Conservation (phyloP, 768 basidiomycete genomes). For the Suillus lakei region DNA sequence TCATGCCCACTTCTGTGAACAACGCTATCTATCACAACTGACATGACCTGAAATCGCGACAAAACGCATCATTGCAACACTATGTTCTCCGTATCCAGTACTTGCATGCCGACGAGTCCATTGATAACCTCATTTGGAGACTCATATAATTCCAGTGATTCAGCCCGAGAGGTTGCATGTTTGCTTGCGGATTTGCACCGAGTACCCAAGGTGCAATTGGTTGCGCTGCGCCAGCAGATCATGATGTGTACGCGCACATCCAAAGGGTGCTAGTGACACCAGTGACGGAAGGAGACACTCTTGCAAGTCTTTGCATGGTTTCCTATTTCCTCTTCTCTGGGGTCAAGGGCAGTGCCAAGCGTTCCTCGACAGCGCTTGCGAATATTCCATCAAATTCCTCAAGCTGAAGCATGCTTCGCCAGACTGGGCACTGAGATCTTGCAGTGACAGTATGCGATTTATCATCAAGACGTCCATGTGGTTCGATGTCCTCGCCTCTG, state of each 20-base stretch:
- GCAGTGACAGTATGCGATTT: conserved; percentile 60
- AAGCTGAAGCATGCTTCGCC: conserved; percentile 41
- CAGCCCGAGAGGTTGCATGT: conserved; percentile 63
- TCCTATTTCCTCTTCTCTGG: conserved; percentile 82
- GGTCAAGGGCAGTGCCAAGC: conserved; percentile 71
- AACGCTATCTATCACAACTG: conserved; percentile 17
- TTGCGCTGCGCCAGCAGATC: conserved; percentile 28
- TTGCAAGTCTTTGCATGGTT: conserved; percentile 77
- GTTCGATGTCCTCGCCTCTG: conserved; percentile 85
- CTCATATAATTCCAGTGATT: conserved; percentile 51
- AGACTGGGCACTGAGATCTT: conserved; percentile 48
- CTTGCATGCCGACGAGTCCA: conserved; percentile 59
- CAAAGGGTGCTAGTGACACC: conserved; percentile 21
- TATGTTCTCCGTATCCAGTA: conserved; percentile 76
- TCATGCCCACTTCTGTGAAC: conserved; percentile 13
- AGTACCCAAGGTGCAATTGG: conserved; percentile 27
- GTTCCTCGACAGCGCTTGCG: conserved; percentile 66
- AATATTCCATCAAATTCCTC: conserved; percentile 59
- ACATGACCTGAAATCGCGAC: conserved; percentile 17
- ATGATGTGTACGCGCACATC: conserved; percentile 28
- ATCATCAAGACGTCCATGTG: conserved; percentile 85
- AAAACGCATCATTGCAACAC: conserved; percentile 34
- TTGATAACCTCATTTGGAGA: conserved; percentile 52
- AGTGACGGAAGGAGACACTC: conserved; percentile 68
- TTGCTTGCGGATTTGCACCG: conserved; percentile 65